These are phyloP conservation scores for Coemansia sp. DNA, from an alignment of 192 early-diverging fungal genomes.

Conservation along the genomic window DNA sequence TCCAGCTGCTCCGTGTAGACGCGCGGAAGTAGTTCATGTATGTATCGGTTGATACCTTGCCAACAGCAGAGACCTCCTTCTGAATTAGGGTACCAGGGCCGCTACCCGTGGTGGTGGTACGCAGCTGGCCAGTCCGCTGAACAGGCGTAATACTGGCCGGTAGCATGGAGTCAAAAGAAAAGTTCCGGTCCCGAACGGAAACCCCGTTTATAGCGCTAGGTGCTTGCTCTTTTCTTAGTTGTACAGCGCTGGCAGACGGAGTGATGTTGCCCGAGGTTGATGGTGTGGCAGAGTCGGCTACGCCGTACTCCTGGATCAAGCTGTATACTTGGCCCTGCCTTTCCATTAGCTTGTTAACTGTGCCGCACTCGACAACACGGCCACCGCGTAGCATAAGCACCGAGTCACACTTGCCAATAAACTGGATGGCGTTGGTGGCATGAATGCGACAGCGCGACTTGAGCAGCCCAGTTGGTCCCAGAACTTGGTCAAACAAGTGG, in stretches of 20 bases:
- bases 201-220: neutral
- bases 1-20: slow-evolving; percentile 59
- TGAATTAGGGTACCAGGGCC: slow-evolving; percentile 56
- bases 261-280: slow-evolving; percentile 2
- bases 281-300: slow-evolving; percentile 1
- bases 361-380: slow-evolving; percentile 63
- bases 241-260: neutral
- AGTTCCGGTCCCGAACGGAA: slow-evolving; percentile 23
- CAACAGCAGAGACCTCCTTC: slow-evolving; percentile 75
- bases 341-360: slow-evolving; percentile 64
- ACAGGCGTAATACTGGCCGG: slow-evolving; percentile 54
- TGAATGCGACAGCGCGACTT: slow-evolving; percentile 74
- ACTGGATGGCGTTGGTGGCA: slow-evolving; percentile 81
- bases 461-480: slow-evolving; percentile 84
- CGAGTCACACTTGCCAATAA: slow-evolving; percentile 63
- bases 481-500: slow-evolving; percentile 83
- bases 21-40: slow-evolving; percentile 78
- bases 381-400: slow-evolving; percentile 79
- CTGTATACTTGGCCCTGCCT: slow-evolving; percentile 58
- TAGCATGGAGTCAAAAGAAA: slow-evolving; percentile 51
- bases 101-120: neutral
- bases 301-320: slow-evolving; percentile 75
- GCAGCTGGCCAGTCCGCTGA: slow-evolving; percentile 14
- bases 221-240: neutral
- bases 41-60: slow-evolving; percentile 68